These are phyloP conservation scores for Stephania yunnanensis DNA, from an alignment of 164 flowering plant species.

Conservation along the genomic window DNA sequence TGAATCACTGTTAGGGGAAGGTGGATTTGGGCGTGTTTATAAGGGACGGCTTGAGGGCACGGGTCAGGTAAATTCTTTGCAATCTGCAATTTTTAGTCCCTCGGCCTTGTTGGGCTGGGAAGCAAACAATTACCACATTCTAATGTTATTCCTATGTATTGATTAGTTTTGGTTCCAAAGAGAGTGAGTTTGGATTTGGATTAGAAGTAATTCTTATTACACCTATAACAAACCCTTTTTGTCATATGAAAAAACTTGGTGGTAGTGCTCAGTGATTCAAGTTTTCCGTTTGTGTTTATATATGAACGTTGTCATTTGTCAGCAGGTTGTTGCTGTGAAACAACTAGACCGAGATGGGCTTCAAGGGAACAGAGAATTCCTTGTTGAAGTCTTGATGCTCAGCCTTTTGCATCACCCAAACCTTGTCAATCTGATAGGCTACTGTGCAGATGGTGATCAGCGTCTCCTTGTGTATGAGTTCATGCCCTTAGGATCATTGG, in stretches of 20 bases:
- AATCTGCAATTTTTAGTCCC: constrained; percentile 1
- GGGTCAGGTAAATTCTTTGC: constrained; percentile 25
- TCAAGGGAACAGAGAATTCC: constrained; percentile 38
- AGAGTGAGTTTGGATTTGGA: not conserved
- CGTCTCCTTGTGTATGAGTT: constrained; percentile 39
- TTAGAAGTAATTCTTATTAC: not conserved
- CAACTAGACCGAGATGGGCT: constrained; percentile 36
- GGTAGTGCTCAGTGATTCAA: too few relatives aligned
- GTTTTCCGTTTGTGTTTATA: not conserved
- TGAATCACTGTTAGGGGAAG: constrained; percentile 34
- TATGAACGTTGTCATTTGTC: not conserved
- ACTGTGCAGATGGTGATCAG: constrained; percentile 43
- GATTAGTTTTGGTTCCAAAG: not conserved
- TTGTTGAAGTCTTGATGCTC: constrained; percentile 42
- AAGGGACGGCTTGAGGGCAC: constrained; percentile 33
- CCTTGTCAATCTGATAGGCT: constrained; percentile 35
- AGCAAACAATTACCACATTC: not conserved
- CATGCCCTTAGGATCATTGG: constrained; percentile 36
- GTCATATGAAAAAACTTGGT: too few relatives aligned
- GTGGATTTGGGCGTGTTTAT: constrained; percentile 42
- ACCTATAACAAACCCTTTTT: too few relatives aligned
- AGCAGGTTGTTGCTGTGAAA: constrained; percentile 38
- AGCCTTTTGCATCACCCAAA: constrained; percentile 39
- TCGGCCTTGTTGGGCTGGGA: not conserved
- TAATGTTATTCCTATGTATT: not conserved